Base-by-base conservation (phyloP, 768 basidiomycete species). In the Kondoa subrosea region DNA sequence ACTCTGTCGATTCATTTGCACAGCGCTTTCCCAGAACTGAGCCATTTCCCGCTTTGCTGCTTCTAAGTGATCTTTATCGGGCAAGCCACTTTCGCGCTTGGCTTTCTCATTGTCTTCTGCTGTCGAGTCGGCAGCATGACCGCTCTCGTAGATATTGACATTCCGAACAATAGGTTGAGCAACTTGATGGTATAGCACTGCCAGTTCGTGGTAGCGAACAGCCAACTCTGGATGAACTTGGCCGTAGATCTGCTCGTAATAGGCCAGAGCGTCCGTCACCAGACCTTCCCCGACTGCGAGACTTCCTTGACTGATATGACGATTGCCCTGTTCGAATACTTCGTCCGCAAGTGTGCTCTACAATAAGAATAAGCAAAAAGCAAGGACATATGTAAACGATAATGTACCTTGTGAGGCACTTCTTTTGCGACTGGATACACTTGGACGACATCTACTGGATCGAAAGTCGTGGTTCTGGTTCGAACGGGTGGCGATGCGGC, bases 191-290 rank as follows among this genome's bases (percentile, higher is more conserved):
- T 79, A 76, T 3, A 77, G 72, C 60, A 78, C 75, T 1, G 78
- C 77, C 68, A 79, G 78, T 34, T 73, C 68, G 73, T 79, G 78
- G 76, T 78, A 80, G 26, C 77, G 77, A 14, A 71, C 65, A 0
- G 78, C 79, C 27, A 79, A 76, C 67, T 79, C 79, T 29, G 79
- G 77, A 74, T 80, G 80, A 30, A 80, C 74, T 58, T 77, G 71
- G 3, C 78, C 78, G 71, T 78, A 78, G 64, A 80, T 77, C 68
- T 77, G 77, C 73, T 80, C 79, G 74, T 77, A 78, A 27, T 77
- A 68, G 67, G 76, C 76, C 30, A 80, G 73, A 34, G 74, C 77
- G 65, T 80, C 80, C 32, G 77, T 75, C 71, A 78, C 74, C 70
- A 79, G 74, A 66, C 78, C 78, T 40, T 78, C 76, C 30, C 80